phyloP scores from a whole-genome alignment of 2,329 filamentous ascomycete genomes.

The Teratosphaeria epicoccoides region DNA sequence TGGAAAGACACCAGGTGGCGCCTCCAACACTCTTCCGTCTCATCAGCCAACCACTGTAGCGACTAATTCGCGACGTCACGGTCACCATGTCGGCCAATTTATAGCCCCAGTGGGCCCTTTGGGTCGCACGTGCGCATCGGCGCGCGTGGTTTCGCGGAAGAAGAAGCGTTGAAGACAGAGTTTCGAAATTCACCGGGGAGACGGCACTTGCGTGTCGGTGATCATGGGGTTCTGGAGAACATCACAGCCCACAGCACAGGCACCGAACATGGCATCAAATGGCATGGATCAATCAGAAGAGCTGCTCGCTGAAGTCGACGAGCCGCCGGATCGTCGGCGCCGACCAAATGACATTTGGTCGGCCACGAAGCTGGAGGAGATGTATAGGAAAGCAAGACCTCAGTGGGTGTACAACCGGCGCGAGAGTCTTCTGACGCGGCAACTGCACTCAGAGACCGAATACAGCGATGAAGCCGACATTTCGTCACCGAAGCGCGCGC shows the following conservation, averaged over 20 bases:
- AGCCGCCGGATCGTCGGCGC: constrained; percentile 63
- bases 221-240: constrained; percentile 10
- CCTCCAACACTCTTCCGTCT: neutral
- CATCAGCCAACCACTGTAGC: neutral
- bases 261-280: constrained; percentile 10
- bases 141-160: neutral
- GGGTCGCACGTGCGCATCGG: constrained; percentile 4
- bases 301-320: constrained; percentile 65
- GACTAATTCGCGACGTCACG: neutral
- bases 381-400: constrained; percentile 38
- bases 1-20: neutral
- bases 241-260: constrained; percentile 5
- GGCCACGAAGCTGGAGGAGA: constrained; percentile 19
- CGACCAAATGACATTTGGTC: constrained; percentile 8
- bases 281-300: constrained; percentile 43
- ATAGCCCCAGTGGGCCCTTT: constrained; percentile 7
- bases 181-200: neutral
- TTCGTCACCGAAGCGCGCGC: constrained; percentile 28
- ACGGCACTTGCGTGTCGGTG: neutral
- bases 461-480: constrained; percentile 28
- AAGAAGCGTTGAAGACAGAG: neutral
- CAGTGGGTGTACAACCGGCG: constrained; percentile 45
- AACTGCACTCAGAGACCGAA: constrained; percentile 51
- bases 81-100: constrained; percentile 2
- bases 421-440: constrained; percentile 78